These are phyloP conservation scores for Microbotryum silenes-acaulis DNA, from an alignment of 1,284 basidiomycete species.

Conservation along the genomic window DNA sequence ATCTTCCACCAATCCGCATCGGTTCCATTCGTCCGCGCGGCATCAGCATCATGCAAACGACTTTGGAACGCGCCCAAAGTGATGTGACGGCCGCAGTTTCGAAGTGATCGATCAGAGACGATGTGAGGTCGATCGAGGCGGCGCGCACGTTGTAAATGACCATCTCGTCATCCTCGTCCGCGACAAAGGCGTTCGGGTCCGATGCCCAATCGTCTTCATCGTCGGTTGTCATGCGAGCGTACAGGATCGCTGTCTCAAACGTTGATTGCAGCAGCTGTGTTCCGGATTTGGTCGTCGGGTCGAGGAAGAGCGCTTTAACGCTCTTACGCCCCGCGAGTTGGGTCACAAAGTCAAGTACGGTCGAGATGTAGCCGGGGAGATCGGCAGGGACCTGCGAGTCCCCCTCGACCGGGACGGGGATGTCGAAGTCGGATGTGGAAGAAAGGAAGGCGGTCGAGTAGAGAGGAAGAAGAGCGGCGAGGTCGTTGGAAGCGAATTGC, in stretches of 20 bases:
- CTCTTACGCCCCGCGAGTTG: constrained; percentile 55
- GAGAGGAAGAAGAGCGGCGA: constrained; percentile 56
- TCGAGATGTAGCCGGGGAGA: constrained; percentile 63
- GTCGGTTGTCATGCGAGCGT: constrained; percentile 78
- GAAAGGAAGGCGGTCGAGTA: constrained; percentile 63
- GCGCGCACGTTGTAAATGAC: constrained; percentile 72
- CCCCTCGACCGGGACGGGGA: constrained; percentile 55
- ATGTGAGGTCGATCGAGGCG: constrained; percentile 71
- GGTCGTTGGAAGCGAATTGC: constrained; percentile 55
- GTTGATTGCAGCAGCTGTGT: constrained; percentile 50
- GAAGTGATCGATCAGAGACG: constrained; percentile 66
- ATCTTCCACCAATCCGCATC: constrained; percentile 37
- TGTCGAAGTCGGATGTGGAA: constrained; percentile 42
- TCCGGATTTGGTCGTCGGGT: constrained; percentile 37
- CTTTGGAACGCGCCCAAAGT: constrained; percentile 56
- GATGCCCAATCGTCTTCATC: constrained; percentile 86
- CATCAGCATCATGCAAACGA: constrained; percentile 52
- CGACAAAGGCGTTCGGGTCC: constrained; percentile 84
- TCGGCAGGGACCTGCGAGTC: constrained; percentile 57
- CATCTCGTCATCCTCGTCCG: constrained; percentile 89
- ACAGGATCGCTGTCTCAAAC: constrained; percentile 57
- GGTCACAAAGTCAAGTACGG: constrained; percentile 72
- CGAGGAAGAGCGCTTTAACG: constrained; percentile 54
- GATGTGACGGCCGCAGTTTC: constrained; percentile 52
- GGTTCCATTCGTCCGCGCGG: constrained; percentile 41